These are phyloP conservation scores for Penicillium sp. DNA, from an alignment of 2,329 filamentous ascomycete species.

Conservation along the genomic window DNA sequence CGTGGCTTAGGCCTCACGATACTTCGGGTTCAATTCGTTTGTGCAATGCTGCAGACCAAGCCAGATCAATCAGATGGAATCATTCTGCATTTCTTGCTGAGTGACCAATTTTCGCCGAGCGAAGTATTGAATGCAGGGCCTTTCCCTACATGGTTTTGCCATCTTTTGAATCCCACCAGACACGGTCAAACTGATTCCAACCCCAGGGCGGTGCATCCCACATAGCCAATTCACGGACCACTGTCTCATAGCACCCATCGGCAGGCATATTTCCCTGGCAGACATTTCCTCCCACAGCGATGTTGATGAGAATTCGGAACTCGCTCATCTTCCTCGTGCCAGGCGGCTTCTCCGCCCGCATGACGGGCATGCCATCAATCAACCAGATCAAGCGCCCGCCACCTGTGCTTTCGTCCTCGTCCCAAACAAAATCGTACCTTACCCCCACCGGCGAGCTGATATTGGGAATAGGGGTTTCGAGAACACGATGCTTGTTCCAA, in stretches of 20 bases:
- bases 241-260: slow-evolving; percentile 25
- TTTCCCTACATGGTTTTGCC: slow-evolving; percentile 26
- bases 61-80: too few species aligned
- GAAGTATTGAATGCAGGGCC: background rate
- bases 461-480: slow-evolving; percentile 25
- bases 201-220: slow-evolving; percentile 26
- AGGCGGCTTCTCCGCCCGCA: slow-evolving; percentile 27
- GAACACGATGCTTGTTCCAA: slow-evolving; percentile 28
- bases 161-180: slow-evolving; percentile 20
- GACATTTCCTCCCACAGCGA: slow-evolving; percentile 28
- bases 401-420: slow-evolving; percentile 24
- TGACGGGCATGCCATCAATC: slow-evolving; percentile 25
- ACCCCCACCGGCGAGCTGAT: slow-evolving; percentile 23
- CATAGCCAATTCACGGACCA: slow-evolving; percentile 27
- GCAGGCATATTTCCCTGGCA: slow-evolving; percentile 25
- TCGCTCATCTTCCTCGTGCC: slow-evolving; percentile 28
- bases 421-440: slow-evolving; percentile 27
- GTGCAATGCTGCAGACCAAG: too few species aligned
- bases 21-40: too few species aligned
- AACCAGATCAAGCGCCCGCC: slow-evolving; percentile 24
- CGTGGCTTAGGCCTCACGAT: too few species aligned
- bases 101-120: too few species aligned
- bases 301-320: slow-evolving; percentile 28
- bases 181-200: slow-evolving; percentile 21
- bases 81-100: too few species aligned